Evolutionary conservation across 345 rosid species (phyloP), one percentile per base, ranked within the genome.

Genomic region (Aquilaria sinensis): DNA sequence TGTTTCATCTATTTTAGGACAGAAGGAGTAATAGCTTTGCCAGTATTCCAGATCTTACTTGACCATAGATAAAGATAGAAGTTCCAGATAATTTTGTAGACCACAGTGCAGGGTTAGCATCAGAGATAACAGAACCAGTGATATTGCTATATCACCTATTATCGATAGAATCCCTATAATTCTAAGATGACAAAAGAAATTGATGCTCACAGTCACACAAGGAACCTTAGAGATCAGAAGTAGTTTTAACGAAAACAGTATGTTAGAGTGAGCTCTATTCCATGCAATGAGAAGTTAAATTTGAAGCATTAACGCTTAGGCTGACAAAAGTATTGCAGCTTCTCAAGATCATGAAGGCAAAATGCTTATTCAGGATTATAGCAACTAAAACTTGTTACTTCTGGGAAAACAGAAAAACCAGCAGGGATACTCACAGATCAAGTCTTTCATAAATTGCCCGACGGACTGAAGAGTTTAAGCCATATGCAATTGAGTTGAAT

Each of bases 401-500:
- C 33, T 52, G 47, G 14, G 12, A 32, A 49, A 45, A 56, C 11
- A 66, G 59, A 12, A 41, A 50, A 31, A 30, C 12, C 34, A 58
- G 67, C 15, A 60, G 60, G 8, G 62, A 31, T 16, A 81, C 97
- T 87, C 83, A 93, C 97, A 81, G 75, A 61, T 93, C 92, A 49
- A 93, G 54, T 81, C 96, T 88, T 78, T 93, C 98, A 61, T 67
- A 67, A 61, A 89, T 79, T 58, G 92, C 94, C 60, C 96, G 83
- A 11, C 97, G 84, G 58, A 93, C 98, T 1, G 96, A 89, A 74
- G 97, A 74, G 72, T 93, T 93, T 68, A 89, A 77, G 57, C 98
- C 98, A 72, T 93, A 93, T 31, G 96, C 98, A 77, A 93, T 86
- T 23, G 98, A 85, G 81, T 93, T 93, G 80, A 87, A 93, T 61